Base-by-base conservation (phyloP, 129 eudicot genomes). In the Kitagawia praeruptora region DNA sequence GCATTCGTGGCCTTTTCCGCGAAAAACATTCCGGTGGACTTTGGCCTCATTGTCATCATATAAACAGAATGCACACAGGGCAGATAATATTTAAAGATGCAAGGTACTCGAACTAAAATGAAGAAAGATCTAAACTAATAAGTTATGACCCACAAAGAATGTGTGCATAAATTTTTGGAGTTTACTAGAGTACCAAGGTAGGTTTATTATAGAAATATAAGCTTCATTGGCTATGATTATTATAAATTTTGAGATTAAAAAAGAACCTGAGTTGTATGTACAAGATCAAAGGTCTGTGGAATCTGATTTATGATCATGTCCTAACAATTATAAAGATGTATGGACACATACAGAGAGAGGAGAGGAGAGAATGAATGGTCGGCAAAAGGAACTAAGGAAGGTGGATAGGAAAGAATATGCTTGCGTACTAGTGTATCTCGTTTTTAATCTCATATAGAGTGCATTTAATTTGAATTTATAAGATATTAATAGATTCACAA, bases 61-160 rank as follows among this genome's bases (percentile, higher is more conserved):
- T 78, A 80, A 81, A 25, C 67, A 77, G 83, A 78, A 79, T 78
- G 64, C 34, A 80, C 63, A 84, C 79, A 75, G 81, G 61, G 37
- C 69, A 79, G 76, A 78, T 82, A 82, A 83, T 80, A 78, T 70
- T 38, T 31, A 34, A 0, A 14, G 54, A 39, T n/a, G 6, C 34
- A 51, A 83, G 83, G 87, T 71, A 81, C 83, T 86, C 86, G 92
- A 82, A 78, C 80, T 87, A 84, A 81, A 49, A 80, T 83, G 92
- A 89, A 87, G 93, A 85, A 89, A 87, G 89, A 87, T 87, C 81
- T 84, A 81, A 83, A 81, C 51, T 89, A 87, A 86, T 89, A 89
- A 83, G 89, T 89, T 89, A 86, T 89, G 90, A 83, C 91, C 85
- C 90, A 86, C 92, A 8, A 81, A 83, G 82, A 38, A 41, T 84